Evolutionary conservation across 73 alveolate species (phyloP).

Genomic region (Symbiodinium pilosum): DNA sequence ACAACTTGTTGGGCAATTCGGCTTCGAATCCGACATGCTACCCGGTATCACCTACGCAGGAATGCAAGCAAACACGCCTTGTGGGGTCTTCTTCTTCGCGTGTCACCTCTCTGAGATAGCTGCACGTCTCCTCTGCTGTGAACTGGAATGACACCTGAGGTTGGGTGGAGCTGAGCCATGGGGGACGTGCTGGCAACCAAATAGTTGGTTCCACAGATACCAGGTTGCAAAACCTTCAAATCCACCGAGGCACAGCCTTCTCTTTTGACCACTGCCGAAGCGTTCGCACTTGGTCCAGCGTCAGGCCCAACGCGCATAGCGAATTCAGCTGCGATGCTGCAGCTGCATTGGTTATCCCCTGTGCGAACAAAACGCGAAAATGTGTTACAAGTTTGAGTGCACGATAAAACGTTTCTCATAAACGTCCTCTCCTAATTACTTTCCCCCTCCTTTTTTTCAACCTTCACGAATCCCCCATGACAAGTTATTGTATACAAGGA

Average conservation of each 20-base stretch:
- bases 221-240: not conserved
- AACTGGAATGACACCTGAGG: not conserved
- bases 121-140: constrained; percentile 54
- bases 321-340: not conserved
- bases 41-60: not conserved
- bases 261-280: not conserved
- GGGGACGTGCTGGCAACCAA: not conserved
- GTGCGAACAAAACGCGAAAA: no score
- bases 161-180: not conserved
- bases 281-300: not conserved
- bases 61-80: not conserved
- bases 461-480: no score
- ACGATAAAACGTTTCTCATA: no score
- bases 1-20: not conserved
- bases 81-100: constrained; percentile 68
- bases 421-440: no score
- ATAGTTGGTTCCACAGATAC: not conserved
- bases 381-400: no score
- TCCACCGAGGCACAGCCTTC: not conserved
- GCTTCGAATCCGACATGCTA: not conserved
- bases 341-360: not conserved
- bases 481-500: no score
- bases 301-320: not conserved
- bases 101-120: constrained; percentile 44
- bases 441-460: no score